Evolutionary conservation across 2,329 filamentous ascomycete genomes (phyloP).

Genomic region (Cladosporium sp.): DNA sequence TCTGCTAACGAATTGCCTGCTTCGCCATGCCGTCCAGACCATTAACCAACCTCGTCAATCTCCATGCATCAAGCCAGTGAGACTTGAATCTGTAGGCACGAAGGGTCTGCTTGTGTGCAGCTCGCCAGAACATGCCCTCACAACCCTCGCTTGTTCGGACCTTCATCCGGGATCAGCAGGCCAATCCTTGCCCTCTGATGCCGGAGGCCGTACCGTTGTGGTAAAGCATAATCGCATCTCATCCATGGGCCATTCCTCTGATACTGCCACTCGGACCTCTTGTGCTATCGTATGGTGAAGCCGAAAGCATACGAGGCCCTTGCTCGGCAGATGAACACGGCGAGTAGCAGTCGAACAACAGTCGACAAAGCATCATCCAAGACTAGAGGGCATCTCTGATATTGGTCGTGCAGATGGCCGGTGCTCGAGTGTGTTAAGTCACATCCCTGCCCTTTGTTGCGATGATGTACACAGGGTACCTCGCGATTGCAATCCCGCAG

Average conservation of each 20-base stretch:
- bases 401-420: too few relatives aligned
- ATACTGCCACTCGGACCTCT: constrained; percentile 9
- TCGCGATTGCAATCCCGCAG: too few relatives aligned
- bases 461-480: constrained; percentile 9
- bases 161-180: constrained; percentile 5
- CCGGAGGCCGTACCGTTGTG: constrained; percentile 1
- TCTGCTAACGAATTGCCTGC: too few relatives aligned
- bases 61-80: too few relatives aligned
- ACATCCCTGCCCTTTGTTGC: neutral
- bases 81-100: constrained; percentile 8
- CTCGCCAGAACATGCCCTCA: too few relatives aligned
- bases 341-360: neutral
- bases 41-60: too few relatives aligned
- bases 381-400: too few relatives aligned
- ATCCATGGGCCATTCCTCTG: constrained; percentile 7
- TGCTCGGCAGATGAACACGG: constrained; percentile 6
- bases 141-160: neutral
- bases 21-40: too few relatives aligned
- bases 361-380: neutral
- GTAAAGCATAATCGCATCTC: constrained; percentile 3
- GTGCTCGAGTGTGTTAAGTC: too few relatives aligned
- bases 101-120: constrained; percentile 9
- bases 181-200: neutral
- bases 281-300: neutral
- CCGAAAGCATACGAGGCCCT: neutral